A percentile compares a stretch with the other conserved stretches of the same genome.
phyloP scores from a whole-genome alignment of 2,329 filamentous ascomycete species.

The Nakataea oryzae region DNA sequence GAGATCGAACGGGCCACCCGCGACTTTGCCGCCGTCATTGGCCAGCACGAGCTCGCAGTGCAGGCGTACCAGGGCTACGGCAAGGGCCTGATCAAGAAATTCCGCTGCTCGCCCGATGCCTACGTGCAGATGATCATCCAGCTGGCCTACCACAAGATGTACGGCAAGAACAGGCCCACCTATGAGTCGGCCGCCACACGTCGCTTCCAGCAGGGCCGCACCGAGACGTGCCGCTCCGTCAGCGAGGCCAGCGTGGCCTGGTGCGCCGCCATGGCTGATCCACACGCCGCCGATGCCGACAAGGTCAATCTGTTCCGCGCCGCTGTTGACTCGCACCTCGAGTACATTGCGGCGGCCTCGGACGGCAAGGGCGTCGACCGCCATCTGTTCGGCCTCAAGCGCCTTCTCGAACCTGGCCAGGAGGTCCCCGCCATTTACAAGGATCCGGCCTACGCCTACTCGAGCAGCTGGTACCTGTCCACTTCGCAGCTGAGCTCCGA shows the following conservation, averaged over 20 bases:
- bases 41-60: slow-evolving; percentile 80
- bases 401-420: slow-evolving; percentile 71
- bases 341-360: slow-evolving; percentile 82
- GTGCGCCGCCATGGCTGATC: slow-evolving; percentile 76
- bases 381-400: slow-evolving; percentile 96
- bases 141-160: slow-evolving; percentile 97
- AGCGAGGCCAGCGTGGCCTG: slow-evolving; percentile 87
- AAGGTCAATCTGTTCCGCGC: slow-evolving; percentile 65
- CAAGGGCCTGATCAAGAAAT: slow-evolving; percentile 98
- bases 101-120: slow-evolving; percentile 94
- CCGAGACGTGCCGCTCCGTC: slow-evolving; percentile 88
- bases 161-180: slow-evolving; percentile 92
- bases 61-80: slow-evolving; percentile 97
- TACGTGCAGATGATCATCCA: slow-evolving; percentile 99
- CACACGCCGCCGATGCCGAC: slow-evolving; percentile 31
- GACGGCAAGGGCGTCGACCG: slow-evolving; percentile 92
- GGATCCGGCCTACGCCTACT: slow-evolving; percentile 80
- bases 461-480: slow-evolving; percentile 78
- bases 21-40: slow-evolving; percentile 75
- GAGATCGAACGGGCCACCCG: slow-evolving; percentile 70
- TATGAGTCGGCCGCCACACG: slow-evolving; percentile 95
- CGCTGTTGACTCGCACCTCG: slow-evolving; percentile 70
- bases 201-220: slow-evolving; percentile 91
- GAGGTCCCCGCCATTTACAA: slow-evolving; percentile 73
- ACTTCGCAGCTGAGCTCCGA: slow-evolving; percentile 87